These are phyloP conservation scores for Micromonas pusilla DNA, from an alignment of 139 green algal genomes.

Conservation along the genomic window DNA sequence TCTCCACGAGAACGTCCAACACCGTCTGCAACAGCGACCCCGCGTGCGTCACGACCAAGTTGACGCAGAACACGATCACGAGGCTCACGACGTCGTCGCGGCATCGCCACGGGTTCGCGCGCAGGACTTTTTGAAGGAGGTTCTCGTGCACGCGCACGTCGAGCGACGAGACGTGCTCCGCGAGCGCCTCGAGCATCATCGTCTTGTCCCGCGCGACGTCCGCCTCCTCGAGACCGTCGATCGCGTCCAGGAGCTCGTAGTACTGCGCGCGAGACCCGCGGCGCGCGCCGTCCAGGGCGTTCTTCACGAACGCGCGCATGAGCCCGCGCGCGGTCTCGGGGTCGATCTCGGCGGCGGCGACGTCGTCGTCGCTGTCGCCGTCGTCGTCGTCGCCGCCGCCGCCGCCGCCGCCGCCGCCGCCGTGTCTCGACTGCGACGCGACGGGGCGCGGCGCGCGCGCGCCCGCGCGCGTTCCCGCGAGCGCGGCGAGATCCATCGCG, in stretches of 20 bases:
- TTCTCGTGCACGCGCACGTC: constrained; percentile 3
- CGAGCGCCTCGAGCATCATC: not conserved
- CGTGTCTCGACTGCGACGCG: not conserved
- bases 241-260: constrained; percentile 22
- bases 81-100: not conserved
- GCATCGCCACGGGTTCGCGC: not conserved
- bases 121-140: not conserved
- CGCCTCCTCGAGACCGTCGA: not conserved
- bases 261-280: not conserved
- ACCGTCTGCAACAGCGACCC: not conserved
- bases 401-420: too few relatives aligned
- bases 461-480: too few relatives aligned
- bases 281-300: not conserved
- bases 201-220: not conserved
- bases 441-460: too few relatives aligned
- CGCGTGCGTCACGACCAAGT: not conserved
- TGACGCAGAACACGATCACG: not conserved
- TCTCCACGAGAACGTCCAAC: not conserved
- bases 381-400: not conserved
- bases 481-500: too few relatives aligned
- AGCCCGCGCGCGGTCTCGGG: not conserved
- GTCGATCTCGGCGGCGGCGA: not conserved
- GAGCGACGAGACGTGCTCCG: not conserved
- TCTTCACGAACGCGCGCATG: not conserved
- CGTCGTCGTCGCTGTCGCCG: not conserved